phyloP scores from a whole-genome alignment of 192 early-diverging fungal genomes.

The Backusella morwellensis region DNA sequence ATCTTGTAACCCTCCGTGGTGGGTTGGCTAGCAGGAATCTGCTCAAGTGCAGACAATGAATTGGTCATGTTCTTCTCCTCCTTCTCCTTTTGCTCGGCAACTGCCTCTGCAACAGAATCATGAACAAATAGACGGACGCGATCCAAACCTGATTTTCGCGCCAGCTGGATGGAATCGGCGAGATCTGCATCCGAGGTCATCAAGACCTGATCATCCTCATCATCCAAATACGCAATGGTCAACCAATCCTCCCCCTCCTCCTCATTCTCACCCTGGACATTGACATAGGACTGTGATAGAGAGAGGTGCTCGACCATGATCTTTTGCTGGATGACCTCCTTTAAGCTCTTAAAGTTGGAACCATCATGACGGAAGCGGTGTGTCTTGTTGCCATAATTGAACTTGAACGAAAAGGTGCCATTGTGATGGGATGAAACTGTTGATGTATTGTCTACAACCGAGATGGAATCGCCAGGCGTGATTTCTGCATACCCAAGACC shows the following conservation, averaged over 20 bases:
- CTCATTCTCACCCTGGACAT: slow-evolving; percentile 22
- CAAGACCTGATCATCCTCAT: slow-evolving; percentile 82
- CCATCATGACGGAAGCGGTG: slow-evolving; percentile 59
- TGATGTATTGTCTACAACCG: slow-evolving; percentile 23
- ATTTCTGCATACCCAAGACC: slow-evolving; percentile 21
- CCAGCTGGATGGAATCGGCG: slow-evolving; percentile 76
- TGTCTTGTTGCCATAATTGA: slow-evolving; percentile 53
- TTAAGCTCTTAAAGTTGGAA: slow-evolving; percentile 37
- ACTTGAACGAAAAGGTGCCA: slow-evolving; percentile 56
- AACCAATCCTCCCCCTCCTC: slow-evolving; percentile 33
- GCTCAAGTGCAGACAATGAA: background rate
- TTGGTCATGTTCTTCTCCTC: background rate
- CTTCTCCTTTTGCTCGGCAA: background rate
- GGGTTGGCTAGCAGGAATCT: background rate
- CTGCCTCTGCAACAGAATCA: slow-evolving; percentile 25
- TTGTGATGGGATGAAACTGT: slow-evolving; percentile 25
- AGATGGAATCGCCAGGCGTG: slow-evolving; percentile 18
- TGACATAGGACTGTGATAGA: slow-evolving; percentile 23
- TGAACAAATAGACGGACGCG: slow-evolving; percentile 69
- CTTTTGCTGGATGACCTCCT: slow-evolving; percentile 48
- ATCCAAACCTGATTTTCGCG: slow-evolving; percentile 66
- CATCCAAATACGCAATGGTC: slow-evolving; percentile 75
- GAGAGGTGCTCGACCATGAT: slow-evolving; percentile 29
- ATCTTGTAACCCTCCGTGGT: slow-evolving; percentile 3
- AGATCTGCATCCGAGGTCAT: slow-evolving; percentile 74